phyloP scores from a whole-genome alignment of 805 yeast species.

The Brettanomyces naardenensis region DNA sequence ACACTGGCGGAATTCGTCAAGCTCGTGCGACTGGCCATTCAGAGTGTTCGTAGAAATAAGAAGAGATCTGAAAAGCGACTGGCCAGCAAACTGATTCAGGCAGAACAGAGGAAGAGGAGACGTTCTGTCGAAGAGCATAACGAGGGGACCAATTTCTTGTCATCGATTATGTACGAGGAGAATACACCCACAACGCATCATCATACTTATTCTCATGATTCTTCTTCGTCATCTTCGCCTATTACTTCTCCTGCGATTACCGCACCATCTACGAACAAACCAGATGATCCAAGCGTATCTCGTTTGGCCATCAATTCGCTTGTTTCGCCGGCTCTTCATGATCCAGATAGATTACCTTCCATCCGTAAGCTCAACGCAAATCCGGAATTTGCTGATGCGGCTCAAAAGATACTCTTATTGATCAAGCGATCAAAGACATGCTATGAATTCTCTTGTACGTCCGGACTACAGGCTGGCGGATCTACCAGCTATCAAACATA shows the following conservation, averaged over 20 bases:
- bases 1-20: slow-evolving; percentile 73
- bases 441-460: slow-evolving; percentile 30
- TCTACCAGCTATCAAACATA: slow-evolving; percentile 7
- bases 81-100: slow-evolving; percentile 16
- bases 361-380: slow-evolving; percentile 18
- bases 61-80: slow-evolving; percentile 47
- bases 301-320: slow-evolving; percentile 40
- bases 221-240: neutral
- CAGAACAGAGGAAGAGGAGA: slow-evolving; percentile 7
- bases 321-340: slow-evolving; percentile 30
- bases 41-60: slow-evolving; percentile 83
- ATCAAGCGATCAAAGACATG: slow-evolving; percentile 62
- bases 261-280: neutral
- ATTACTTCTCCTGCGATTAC: neutral
- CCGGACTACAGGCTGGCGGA: neutral
- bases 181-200: neutral
- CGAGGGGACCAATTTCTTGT: slow-evolving; percentile 1
- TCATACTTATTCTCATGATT: neutral
- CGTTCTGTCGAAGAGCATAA: slow-evolving; percentile 2
- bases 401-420: slow-evolving; percentile 28
- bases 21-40: slow-evolving; percentile 88
- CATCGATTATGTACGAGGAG: neutral
- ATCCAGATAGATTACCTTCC: slow-evolving; percentile 18
- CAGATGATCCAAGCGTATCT: slow-evolving; percentile 17
- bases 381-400: slow-evolving; percentile 20